These are phyloP conservation scores for Naematelia encephala DNA, from an alignment of 768 basidiomycete species.

Conservation along the genomic window DNA sequence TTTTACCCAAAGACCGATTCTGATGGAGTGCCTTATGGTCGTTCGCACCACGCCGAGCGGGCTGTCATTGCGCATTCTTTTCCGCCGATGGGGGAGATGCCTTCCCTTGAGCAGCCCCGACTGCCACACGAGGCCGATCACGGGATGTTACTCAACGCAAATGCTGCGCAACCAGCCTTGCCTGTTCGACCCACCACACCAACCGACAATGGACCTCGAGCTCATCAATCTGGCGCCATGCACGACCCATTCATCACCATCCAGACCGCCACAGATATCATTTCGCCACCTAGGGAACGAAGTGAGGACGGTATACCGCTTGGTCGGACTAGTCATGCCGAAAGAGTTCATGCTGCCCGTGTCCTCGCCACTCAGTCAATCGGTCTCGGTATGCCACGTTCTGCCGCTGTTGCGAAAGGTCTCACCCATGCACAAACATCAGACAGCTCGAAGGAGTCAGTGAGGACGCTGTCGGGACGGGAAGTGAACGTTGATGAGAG, in stretches of 20 bases:
- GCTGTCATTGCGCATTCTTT: conserved; percentile 34
- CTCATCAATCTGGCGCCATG: conserved; percentile 45
- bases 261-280: conserved; percentile 41
- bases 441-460: not conserved
- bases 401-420: conserved; percentile 26
- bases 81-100: conserved; percentile 13
- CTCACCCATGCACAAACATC: not conserved
- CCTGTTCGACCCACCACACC: conserved; percentile 1
- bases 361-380: conserved; percentile 46
- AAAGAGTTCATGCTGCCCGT: conserved; percentile 41
- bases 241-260: conserved; percentile 49
- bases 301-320: conserved; percentile 42
- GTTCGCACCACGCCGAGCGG: conserved; percentile 46
- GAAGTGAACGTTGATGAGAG: not conserved
- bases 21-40: conserved; percentile 41
- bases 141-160: conserved; percentile 36
- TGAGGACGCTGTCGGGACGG: not conserved
- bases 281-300: conserved; percentile 13
- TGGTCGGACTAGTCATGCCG: conserved; percentile 40
- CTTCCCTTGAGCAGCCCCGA: conserved; percentile 29
- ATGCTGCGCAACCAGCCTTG: conserved; percentile 38
- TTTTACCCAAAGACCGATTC: conserved; percentile 28
- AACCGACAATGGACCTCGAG: conserved; percentile 11
- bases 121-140: conserved; percentile 32
- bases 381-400: conserved; percentile 47